These are phyloP conservation scores for Candida gorgasii DNA, from an alignment of 805 yeast genomes.

Conservation along the genomic window DNA sequence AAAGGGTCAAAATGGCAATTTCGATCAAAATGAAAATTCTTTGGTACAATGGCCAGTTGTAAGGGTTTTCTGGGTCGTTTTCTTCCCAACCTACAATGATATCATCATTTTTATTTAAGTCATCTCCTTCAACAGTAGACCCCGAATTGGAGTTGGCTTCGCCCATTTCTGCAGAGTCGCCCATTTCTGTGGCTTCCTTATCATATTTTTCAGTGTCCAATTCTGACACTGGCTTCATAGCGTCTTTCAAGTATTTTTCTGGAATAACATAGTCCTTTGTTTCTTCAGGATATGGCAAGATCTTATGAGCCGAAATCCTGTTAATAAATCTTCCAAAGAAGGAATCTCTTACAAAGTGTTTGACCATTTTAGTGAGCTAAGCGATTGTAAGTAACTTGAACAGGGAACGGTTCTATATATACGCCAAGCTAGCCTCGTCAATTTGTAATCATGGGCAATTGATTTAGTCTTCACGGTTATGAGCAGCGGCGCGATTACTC, in stretches of 20 bases:
- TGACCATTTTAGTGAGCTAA: slow-evolving; percentile 7
- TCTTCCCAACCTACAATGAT: slow-evolving; percentile 33
- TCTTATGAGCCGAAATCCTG: slow-evolving; percentile 27
- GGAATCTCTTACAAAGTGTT: slow-evolving; percentile 29
- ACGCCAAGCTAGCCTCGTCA: no score
- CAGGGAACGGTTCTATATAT: no score
- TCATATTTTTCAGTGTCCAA: slow-evolving; percentile 6
- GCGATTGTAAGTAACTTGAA: no score
- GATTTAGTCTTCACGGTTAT: no score
- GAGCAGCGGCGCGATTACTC: no score
- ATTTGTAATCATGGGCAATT: no score
- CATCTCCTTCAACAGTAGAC: neutral
- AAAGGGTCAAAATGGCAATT: slow-evolving; percentile 22
- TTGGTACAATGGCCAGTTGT: slow-evolving; percentile 51
- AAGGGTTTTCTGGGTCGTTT: slow-evolving; percentile 58
- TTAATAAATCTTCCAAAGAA: slow-evolving; percentile 31
- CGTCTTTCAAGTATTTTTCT: slow-evolving; percentile 25
- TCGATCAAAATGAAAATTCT: slow-evolving; percentile 39
- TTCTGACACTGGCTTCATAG: neutral
- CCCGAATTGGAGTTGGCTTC: slow-evolving; percentile 4
- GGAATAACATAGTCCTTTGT: slow-evolving; percentile 29
- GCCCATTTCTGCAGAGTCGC: no score
- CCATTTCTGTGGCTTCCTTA: slow-evolving; percentile 5
- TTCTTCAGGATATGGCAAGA: slow-evolving; percentile 29
- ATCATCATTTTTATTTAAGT: neutral